Conservation (phyloP, 495 filamentous ascomycete genomes). For the Penicillium flavigenum region DNA sequence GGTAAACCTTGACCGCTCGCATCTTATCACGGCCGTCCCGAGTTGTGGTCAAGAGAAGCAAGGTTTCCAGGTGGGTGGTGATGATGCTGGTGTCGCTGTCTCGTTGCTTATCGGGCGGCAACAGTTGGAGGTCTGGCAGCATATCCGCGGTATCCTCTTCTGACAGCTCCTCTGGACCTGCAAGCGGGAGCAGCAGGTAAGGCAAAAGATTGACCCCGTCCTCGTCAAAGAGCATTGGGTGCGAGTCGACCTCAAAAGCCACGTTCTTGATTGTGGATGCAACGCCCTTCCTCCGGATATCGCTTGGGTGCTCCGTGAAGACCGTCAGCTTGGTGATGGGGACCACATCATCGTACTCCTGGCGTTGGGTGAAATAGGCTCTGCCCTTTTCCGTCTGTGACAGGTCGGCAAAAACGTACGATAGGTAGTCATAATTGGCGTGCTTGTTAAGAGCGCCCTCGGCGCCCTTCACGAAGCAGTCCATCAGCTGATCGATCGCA, state of each 20-base stretch:
- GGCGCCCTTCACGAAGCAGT: slow-evolving; percentile 90
- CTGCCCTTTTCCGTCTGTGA: slow-evolving; percentile 73
- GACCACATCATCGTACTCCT: slow-evolving; percentile 74
- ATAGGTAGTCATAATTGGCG: slow-evolving; percentile 88
- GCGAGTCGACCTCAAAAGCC: slow-evolving; percentile 67
- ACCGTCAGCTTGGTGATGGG: slow-evolving; percentile 85
- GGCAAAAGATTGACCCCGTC: slow-evolving; percentile 79
- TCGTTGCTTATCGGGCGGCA: slow-evolving; percentile 81
- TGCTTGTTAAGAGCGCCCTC: slow-evolving; percentile 76
- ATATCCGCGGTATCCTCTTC: slow-evolving; percentile 74
- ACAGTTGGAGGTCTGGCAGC: slow-evolving; percentile 81
- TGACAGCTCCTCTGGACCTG: slow-evolving; percentile 56
- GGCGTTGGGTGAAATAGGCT: slow-evolving; percentile 70
- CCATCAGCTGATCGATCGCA: slow-evolving; percentile 86
- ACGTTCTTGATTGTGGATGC: slow-evolving; percentile 92
- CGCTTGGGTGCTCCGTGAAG: slow-evolving; percentile 83
- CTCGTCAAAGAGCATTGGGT: slow-evolving; percentile 67
- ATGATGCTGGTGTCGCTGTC: slow-evolving; percentile 74
- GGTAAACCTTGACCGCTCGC: slow-evolving; percentile 78
- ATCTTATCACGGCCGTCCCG: slow-evolving; percentile 69
- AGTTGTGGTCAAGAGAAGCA: slow-evolving; percentile 79
- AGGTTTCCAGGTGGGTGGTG: slow-evolving; percentile 81
- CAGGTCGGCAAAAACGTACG: slow-evolving; percentile 91
- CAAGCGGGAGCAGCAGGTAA: slow-evolving; percentile 74
- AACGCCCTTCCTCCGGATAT: slow-evolving; percentile 79